phyloP scores from a whole-genome alignment of 139 green algal genomes.

The Protoeuglena noctilucae region DNA sequence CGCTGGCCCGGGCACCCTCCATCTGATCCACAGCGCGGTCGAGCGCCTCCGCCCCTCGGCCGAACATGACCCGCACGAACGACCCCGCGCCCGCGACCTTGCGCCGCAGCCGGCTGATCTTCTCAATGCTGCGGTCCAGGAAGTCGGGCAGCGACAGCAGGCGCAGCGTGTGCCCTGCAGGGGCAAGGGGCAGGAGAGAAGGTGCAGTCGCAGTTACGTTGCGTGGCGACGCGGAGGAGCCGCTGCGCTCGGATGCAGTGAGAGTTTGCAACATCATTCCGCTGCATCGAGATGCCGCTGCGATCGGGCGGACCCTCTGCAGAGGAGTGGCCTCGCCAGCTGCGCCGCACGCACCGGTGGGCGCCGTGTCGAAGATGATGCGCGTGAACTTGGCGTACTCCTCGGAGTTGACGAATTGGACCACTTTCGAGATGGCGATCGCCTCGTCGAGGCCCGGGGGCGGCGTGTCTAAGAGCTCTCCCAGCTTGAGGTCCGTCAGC shows the following conservation, averaged over 20 bases:
- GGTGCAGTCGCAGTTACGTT: too few relatives aligned
- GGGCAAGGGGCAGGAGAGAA: too few relatives aligned
- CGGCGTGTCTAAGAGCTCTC: constrained; percentile 90
- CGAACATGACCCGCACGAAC: constrained; percentile 50
- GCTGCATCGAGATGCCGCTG: too few relatives aligned
- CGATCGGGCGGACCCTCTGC: too few relatives aligned
- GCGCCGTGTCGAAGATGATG: constrained; percentile 97
- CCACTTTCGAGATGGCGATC: constrained; percentile 81
- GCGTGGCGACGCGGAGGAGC: too few relatives aligned
- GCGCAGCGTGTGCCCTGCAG: constrained; percentile 79
- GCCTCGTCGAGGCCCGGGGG: constrained; percentile 88
- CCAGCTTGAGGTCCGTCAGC: constrained; percentile 80
- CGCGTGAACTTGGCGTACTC: constrained; percentile 84
- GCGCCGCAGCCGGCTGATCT: constrained; percentile 50
- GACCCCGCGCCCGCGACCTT: constrained; percentile 38
- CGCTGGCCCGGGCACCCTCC: constrained; percentile 25
- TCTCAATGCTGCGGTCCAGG: constrained; percentile 52
- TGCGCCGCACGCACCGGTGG: too few relatives aligned
- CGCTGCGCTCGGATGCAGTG: too few relatives aligned
- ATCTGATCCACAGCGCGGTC: constrained; percentile 56
- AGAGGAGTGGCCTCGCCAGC: too few relatives aligned
- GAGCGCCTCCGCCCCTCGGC: constrained; percentile 24
- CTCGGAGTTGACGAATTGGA: constrained; percentile 78
- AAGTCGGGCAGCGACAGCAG: constrained; percentile 79
- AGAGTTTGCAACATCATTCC: too few relatives aligned